These are phyloP conservation scores for Aristolochia fimbriata DNA, from an alignment of 164 flowering plant genomes.

Conservation along the genomic window DNA sequence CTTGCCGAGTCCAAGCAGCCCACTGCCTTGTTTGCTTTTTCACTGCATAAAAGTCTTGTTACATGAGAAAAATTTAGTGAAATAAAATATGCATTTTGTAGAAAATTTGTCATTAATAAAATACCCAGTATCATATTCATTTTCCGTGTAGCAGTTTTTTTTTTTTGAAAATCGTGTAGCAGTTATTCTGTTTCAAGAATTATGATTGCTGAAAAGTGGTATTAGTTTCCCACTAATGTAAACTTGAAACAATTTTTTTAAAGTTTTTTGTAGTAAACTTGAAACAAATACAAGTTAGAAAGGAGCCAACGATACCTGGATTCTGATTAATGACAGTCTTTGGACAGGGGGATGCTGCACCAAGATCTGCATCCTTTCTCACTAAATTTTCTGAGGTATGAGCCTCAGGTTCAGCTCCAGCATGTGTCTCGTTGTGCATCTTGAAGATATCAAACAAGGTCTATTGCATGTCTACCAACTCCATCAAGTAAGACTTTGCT, in stretches of 20 bases:
- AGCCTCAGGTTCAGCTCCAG: conserved; percentile 8
- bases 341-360: conserved; percentile 7
- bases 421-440: conserved; percentile 10
- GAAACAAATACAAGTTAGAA: neutral
- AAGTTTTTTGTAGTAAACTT: too few species aligned
- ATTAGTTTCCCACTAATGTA: neutral
- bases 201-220: neutral
- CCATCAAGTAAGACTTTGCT: too few species aligned
- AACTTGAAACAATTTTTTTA: too few species aligned
- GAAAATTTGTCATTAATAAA: neutral
- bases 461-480: too few species aligned
- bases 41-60: conserved; percentile 21
- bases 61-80: neutral
- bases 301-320: conserved; percentile 17
- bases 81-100: conserved; percentile 3
- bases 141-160: too few species aligned
- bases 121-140: neutral
- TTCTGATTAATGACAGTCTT: conserved; percentile 9
- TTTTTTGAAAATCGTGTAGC: too few species aligned
- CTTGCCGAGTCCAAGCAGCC: conserved; percentile 99
- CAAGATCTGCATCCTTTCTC: conserved; percentile 15
- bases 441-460: neutral
- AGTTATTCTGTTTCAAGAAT: neutral
- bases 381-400: conserved; percentile 7
- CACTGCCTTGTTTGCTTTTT: conserved; percentile 87